These are phyloP conservation scores for Adansonia digitata DNA, from an alignment of 345 rosid genomes.

Conservation along the genomic window DNA sequence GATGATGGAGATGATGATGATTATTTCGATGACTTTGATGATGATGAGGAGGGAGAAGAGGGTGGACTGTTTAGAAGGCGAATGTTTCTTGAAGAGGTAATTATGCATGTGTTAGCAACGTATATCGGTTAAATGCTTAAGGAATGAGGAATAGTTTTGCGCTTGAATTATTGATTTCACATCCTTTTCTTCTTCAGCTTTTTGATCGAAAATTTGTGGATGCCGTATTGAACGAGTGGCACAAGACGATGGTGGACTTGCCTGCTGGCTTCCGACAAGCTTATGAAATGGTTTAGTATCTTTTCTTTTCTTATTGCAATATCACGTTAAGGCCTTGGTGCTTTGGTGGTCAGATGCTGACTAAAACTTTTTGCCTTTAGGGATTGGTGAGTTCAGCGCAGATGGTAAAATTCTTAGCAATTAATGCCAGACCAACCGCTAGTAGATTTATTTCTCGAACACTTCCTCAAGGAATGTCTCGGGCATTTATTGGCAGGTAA, in stretches of 20 bases:
- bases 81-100: conserved; percentile 79
- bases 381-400: conserved; percentile 98
- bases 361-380: conserved; percentile 38
- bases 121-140: not conserved
- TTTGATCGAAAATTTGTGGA: conserved; percentile 88
- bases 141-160: not conserved
- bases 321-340: conserved; percentile 3
- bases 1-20: conserved; percentile 94
- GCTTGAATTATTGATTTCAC: not conserved
- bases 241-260: conserved; percentile 84
- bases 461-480: conserved; percentile 76
- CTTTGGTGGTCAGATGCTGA: conserved; percentile 18
- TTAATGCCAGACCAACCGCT: conserved; percentile 89
- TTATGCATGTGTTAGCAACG: not conserved
- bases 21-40: conserved; percentile 88
- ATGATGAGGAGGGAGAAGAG: conserved; percentile 82
- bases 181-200: conserved; percentile 48
- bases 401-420: conserved; percentile 81
- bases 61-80: conserved; percentile 85
- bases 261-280: conserved; percentile 98
- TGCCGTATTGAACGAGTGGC: conserved; percentile 94
- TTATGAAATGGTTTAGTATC: conserved; percentile 68
- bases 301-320: conserved; percentile 9
- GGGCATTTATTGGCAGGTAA: conserved; percentile 97
- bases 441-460: conserved; percentile 82